phyloP scores from a whole-genome alignment of 2,329 filamentous ascomycete genomes.

The Lasiodiplodia gonubiensis region DNA sequence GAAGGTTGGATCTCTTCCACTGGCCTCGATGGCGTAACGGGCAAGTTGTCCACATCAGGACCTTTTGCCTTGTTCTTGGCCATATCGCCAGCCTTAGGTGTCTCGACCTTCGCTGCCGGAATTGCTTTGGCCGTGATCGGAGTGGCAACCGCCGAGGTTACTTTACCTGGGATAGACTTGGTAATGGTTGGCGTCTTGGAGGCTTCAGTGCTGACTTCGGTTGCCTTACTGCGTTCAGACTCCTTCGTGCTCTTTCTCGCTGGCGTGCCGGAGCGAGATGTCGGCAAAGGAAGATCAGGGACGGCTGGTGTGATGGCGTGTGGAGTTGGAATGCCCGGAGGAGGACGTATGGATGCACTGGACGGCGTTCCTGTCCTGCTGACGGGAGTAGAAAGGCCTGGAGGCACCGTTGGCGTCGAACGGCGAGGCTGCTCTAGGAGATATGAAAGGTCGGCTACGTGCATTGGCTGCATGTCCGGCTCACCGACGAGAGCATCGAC shows the following conservation, averaged over 20 bases:
- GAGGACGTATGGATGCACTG: constrained; percentile 25
- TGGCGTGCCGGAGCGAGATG: constrained; percentile 24
- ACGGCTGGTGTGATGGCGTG: constrained; percentile 23
- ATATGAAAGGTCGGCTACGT: constrained; percentile 28
- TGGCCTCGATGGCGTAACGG: not conserved
- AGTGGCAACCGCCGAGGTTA: constrained; percentile 6
- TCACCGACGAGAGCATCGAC: constrained; percentile 74
- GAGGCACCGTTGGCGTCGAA: constrained; percentile 53
- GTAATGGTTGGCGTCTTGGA: constrained; percentile 26
- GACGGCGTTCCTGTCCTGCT: constrained; percentile 29
- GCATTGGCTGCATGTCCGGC: constrained; percentile 43
- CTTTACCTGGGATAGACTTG: constrained; percentile 28
- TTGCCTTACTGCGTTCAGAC: constrained; percentile 27
- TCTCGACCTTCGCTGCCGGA: not conserved
- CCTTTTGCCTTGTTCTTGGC: not conserved
- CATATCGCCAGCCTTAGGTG: not conserved
- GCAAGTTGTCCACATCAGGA: not conserved
- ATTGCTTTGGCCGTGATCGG: not conserved
- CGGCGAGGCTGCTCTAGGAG: constrained; percentile 46
- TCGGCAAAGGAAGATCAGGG: constrained; percentile 24
- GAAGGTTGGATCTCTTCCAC: constrained; percentile 4
- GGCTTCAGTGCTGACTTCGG: constrained; percentile 25
- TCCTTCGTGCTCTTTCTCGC: constrained; percentile 23
- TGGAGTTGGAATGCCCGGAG: constrained; percentile 22
- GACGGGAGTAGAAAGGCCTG: constrained; percentile 48